These are phyloP conservation scores for Hygrophoropsis aurantiaca DNA, from an alignment of 768 basidiomycete genomes.

Conservation along the genomic window DNA sequence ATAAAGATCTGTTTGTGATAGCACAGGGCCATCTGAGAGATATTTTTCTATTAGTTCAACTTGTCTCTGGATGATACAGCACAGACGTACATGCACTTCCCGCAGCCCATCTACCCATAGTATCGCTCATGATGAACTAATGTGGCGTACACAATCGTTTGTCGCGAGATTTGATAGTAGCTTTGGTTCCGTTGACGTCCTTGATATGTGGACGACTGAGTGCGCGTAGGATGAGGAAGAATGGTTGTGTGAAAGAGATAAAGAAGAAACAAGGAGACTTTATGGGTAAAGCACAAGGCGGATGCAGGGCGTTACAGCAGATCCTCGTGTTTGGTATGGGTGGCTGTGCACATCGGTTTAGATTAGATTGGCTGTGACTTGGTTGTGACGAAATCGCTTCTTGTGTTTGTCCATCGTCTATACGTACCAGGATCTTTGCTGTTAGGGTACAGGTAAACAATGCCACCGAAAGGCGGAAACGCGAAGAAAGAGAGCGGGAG, in stretches of 20 bases:
- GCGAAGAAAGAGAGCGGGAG: conserved; percentile 90
- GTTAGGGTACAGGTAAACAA: conserved; percentile 24
- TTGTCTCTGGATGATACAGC: neutral
- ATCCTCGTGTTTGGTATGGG: neutral
- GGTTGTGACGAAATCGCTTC: conserved; percentile 5
- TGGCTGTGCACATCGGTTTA: conserved; percentile 27
- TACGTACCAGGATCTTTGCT: neutral
- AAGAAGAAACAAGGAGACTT: neutral
- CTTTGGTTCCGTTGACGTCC: neutral
- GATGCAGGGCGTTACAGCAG: too few relatives aligned
- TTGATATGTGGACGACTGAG: too few relatives aligned
- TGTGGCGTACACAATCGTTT: conserved; percentile 3
- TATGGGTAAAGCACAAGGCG: neutral
- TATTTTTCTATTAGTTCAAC: conserved; percentile 1
- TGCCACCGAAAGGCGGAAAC: conserved; percentile 89
- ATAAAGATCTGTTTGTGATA: conserved; percentile 80
- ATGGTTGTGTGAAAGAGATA: neutral
- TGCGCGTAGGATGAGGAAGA: too few relatives aligned
- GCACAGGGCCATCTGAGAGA: conserved; percentile 69
- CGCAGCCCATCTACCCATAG: conserved; percentile 33
- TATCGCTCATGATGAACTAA: conserved; percentile 22
- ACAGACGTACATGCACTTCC: conserved; percentile 33
- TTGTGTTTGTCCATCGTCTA: neutral
- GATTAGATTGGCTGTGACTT: conserved; percentile 15
- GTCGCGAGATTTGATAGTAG: neutral